Conservation (phyloP, 345 rosid genomes). For the Viola odorata region DNA sequence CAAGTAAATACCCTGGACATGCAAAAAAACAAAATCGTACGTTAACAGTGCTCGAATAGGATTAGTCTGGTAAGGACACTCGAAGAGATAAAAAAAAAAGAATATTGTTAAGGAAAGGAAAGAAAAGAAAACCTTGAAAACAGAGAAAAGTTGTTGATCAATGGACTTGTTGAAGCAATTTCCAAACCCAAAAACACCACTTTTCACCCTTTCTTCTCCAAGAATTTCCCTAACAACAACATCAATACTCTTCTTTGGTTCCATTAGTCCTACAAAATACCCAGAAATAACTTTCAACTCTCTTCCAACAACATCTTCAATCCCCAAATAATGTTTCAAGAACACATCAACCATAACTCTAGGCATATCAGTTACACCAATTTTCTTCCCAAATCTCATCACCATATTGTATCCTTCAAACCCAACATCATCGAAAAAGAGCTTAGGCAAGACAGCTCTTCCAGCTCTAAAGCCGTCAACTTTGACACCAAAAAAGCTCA, state of each 20-base stretch:
- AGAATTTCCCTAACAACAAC: slow-evolving; percentile 25
- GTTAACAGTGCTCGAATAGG: too few relatives aligned
- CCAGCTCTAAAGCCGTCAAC: slow-evolving; percentile 35
- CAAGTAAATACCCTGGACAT: slow-evolving; percentile 44
- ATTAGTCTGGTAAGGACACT: too few relatives aligned
- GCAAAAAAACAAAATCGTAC: too few relatives aligned
- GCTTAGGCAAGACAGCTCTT: slow-evolving; percentile 50
- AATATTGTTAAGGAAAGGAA: not conserved
- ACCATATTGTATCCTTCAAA: slow-evolving; percentile 41
- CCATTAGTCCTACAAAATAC: slow-evolving; percentile 63
- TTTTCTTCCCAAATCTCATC: slow-evolving; percentile 33
- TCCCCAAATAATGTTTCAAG: slow-evolving; percentile 55
- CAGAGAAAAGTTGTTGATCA: slow-evolving; percentile 34
- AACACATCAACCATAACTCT: slow-evolving; percentile 69
- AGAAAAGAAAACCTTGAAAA: slow-evolving; percentile 30
- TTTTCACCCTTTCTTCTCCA: slow-evolving; percentile 12
- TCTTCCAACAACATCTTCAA: slow-evolving; percentile 57
- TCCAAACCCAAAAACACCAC: slow-evolving; percentile 41
- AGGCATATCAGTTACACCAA: slow-evolving; percentile 55
- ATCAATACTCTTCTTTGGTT: slow-evolving; percentile 28
- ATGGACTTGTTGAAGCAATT: slow-evolving; percentile 32
- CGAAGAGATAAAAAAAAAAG: too few relatives aligned
- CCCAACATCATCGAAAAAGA: slow-evolving; percentile 54
- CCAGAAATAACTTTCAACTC: slow-evolving; percentile 52
- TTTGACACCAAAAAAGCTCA: slow-evolving; percentile 44